These are phyloP conservation scores for Phytophthora capsici DNA, from an alignment of 352 stramenopile genomes.

Conservation along the genomic window DNA sequence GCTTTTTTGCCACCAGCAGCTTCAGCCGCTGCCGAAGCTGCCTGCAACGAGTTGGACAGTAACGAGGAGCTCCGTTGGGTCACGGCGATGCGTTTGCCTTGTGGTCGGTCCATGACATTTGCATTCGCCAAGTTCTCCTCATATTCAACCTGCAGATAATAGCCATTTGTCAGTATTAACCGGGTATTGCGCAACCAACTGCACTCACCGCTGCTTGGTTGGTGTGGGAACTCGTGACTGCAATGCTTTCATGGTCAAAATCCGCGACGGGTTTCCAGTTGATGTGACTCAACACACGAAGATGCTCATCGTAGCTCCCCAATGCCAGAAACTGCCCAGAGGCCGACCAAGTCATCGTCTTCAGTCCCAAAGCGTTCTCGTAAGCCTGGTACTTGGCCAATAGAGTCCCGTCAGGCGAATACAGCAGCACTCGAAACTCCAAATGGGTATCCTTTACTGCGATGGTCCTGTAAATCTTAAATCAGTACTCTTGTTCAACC, in stretches of 20 bases:
- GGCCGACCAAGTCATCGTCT: slow-evolving; percentile 76
- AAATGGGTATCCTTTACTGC: slow-evolving; percentile 75
- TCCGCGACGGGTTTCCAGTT: slow-evolving; percentile 81
- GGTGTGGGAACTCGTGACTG: slow-evolving; percentile 47
- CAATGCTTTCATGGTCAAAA: slow-evolving; percentile 71
- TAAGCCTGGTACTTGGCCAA: slow-evolving; percentile 84
- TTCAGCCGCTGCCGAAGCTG: slow-evolving; percentile 61
- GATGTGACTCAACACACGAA: slow-evolving; percentile 76
- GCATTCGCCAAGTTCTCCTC: slow-evolving; percentile 70
- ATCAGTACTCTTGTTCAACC: too few species aligned
- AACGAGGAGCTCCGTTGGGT: slow-evolving; percentile 40
- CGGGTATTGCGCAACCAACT: not conserved
- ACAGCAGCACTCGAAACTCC: slow-evolving; percentile 78
- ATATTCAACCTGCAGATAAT: slow-evolving; percentile 58
- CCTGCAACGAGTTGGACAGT: slow-evolving; percentile 64
- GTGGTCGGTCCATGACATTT: slow-evolving; percentile 57
- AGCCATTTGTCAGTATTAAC: not conserved
- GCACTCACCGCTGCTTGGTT: slow-evolving; percentile 55
- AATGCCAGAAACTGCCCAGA: slow-evolving; percentile 82
- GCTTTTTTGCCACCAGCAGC: slow-evolving; percentile 56
- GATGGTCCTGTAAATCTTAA: slow-evolving; percentile 44
- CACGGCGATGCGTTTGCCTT: slow-evolving; percentile 65
- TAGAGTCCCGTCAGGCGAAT: slow-evolving; percentile 65
- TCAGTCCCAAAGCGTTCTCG: slow-evolving; percentile 77
- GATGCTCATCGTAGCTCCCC: slow-evolving; percentile 80